Evolutionary conservation across 164 flowering plant genomes (phyloP), one percentile per base, ranked within the genome.

Genomic region (Vitis rotundifolia): DNA sequence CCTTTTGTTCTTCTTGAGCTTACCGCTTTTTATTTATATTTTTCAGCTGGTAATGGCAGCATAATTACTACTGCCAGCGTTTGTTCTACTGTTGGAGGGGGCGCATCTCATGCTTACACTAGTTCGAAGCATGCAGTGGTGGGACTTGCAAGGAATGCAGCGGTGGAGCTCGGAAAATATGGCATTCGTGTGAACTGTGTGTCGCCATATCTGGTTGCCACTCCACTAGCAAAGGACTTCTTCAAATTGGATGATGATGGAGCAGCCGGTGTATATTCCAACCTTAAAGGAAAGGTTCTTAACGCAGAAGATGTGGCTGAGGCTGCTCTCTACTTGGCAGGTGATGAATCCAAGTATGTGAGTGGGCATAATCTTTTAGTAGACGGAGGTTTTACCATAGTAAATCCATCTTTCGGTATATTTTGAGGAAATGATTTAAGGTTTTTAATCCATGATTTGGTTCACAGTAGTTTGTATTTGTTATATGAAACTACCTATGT

Each of bases 351-450:
- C 4, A 55, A 57, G 29, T 75, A 71, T 37, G 73, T 78, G 56
- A 78, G 79, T 31, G 82, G 78, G 14, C 76, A 69, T 14, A 79
- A 75, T 22, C 64, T 78, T 85, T 0, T 68, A 67, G 61, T 82
- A 1, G 87, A 84, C 62, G 84, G 86, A 1, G 84, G 82, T 0
- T 81, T 75, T 62, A 70, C 75, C 15, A 49, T 63, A 11, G 73
- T 52, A 2, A 83, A 81, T 71, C 60, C 44, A 37, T 3, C 44
- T 37, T 37, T 72, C 9, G 11, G 66, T 19, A 26, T 37, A 3
- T 37, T 37, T 37, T 37, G 44, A 37, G 44, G 44, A 37, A 37
- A 3, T 37, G 7, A 5, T 37, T 0, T 37, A 37, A 5, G 44
- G 5, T 3, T 37, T 31, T 37, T 6, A 6, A 6, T 37, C 44